Percentiles rank a stretch among this genome's conserved stretches.
Conservation (phyloP, 345 rosid species). For the Cardamine resedifolia region DNA sequence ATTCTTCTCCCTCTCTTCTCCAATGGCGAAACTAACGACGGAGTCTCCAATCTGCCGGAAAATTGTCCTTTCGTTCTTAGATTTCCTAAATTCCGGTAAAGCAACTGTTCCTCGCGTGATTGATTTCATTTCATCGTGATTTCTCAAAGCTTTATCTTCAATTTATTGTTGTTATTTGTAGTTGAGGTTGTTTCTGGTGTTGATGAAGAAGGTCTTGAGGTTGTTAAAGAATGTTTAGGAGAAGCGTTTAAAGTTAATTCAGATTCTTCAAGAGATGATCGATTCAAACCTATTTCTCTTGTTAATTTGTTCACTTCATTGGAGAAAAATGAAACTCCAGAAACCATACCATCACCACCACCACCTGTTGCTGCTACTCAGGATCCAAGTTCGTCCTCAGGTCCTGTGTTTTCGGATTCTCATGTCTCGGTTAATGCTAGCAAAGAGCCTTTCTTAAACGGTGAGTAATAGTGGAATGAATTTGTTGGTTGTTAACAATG, state of each 20-base stretch:
- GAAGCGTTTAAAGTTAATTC: constrained; percentile 57
- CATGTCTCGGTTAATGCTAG: constrained; percentile 19
- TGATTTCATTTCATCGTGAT: background rate
- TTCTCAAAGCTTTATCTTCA: background rate
- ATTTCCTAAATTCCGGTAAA: constrained; percentile 74
- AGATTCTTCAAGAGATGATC: constrained; percentile 29
- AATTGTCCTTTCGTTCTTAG: constrained; percentile 68
- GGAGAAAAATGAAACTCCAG: constrained; percentile 31
- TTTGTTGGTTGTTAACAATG: constrained; percentile 1
- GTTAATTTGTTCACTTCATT: constrained; percentile 54
- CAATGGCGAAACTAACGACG: constrained; percentile 59
- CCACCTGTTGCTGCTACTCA: constrained; percentile 21
- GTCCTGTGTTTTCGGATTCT: constrained; percentile 25
- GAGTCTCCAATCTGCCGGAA: constrained; percentile 66
- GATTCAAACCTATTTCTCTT: constrained; percentile 49
- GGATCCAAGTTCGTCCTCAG: constrained; percentile 45
- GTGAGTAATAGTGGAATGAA: constrained; percentile 12
- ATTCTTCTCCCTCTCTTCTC: constrained; percentile 28
- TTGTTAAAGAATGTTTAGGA: constrained; percentile 67
- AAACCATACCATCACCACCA: background rate
- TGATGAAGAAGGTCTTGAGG: constrained; percentile 80
- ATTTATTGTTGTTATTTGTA: constrained; percentile 20
- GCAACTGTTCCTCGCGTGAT: background rate
- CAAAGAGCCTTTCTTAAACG: constrained; percentile 28
- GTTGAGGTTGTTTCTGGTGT: constrained; percentile 73